phyloP scores from a whole-genome alignment of 1,284 basidiomycete genomes.

The Malassezia cuniculi region DNA sequence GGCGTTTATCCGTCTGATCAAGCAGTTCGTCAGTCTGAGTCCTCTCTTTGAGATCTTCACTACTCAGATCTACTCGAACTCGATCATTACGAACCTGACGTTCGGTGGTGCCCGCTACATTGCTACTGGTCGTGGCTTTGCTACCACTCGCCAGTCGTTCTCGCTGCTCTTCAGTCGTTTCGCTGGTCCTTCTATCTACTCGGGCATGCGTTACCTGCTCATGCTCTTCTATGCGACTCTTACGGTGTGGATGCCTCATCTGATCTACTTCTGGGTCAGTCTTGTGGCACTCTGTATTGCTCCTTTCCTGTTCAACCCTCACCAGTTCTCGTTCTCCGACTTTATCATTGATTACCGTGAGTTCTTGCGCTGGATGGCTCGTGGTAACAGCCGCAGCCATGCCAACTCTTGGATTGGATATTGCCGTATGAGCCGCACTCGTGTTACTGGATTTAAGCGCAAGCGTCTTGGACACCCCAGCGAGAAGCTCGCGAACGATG shows the following conservation, averaged over 20 bases:
- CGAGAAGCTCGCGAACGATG: conserved; percentile 43
- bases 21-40: conserved; percentile 43
- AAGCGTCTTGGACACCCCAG: conserved; percentile 45
- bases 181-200: conserved; percentile 44
- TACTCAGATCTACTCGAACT: conserved; percentile 44
- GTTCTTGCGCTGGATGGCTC: conserved; percentile 45
- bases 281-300: conserved; percentile 42
- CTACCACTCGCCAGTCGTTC: conserved; percentile 42
- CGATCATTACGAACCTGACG: conserved; percentile 44
- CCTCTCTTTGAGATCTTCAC: conserved; percentile 45
- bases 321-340: conserved; percentile 43
- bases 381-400: conserved; percentile 43
- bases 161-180: conserved; percentile 43
- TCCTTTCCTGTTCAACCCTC: conserved; percentile 45
- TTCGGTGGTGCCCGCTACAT: conserved; percentile 46
- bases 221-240: conserved; percentile 43
- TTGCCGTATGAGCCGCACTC: conserved; percentile 44
- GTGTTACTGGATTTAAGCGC: conserved; percentile 45
- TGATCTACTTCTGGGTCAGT: conserved; percentile 46
- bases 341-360: conserved; percentile 46
- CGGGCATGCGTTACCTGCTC: conserved; percentile 39
- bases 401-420: conserved; percentile 46
- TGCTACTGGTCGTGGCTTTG: conserved; percentile 44
- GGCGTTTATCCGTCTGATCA: conserved; percentile 39
- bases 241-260: conserved; percentile 44